phyloP scores from a whole-genome alignment of 768 basidiomycete genomes.

The Kwoniella mangroviensis region DNA sequence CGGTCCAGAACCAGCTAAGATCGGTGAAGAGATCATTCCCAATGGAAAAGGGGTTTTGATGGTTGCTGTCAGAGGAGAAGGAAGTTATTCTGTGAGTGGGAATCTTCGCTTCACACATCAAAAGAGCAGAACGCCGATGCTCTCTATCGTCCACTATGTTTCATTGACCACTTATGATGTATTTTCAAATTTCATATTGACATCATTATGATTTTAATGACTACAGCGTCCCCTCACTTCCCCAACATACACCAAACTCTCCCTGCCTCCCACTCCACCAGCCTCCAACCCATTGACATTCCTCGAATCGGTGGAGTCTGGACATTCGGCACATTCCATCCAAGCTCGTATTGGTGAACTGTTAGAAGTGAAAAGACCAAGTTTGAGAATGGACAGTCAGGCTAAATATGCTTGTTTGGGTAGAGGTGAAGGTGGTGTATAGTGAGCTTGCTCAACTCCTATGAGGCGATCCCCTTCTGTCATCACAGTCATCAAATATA shows the following conservation, averaged over 20 bases:
- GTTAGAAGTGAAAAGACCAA: conserved; percentile 69
- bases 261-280: conserved; percentile 59
- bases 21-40: conserved; percentile 60
- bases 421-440: conserved; percentile 74
- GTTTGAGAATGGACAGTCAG: conserved; percentile 91
- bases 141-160: not conserved
- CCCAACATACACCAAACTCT: conserved; percentile 63
- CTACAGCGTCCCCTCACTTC: conserved; percentile 65
- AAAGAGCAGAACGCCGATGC: not conserved
- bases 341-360: conserved; percentile 72
- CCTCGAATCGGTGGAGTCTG: conserved; percentile 90
- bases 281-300: conserved; percentile 64
- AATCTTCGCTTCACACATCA: not conserved
- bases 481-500: too few relatives aligned
- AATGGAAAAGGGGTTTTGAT: conserved; percentile 75
- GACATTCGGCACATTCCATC: conserved; percentile 87
- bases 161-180: too few relatives aligned
- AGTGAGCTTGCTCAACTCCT: conserved; percentile 39
- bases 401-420: conserved; percentile 90
- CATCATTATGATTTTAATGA: not conserved
- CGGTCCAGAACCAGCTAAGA: conserved; percentile 63
- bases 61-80: conserved; percentile 82
- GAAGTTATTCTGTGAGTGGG: conserved; percentile 59
- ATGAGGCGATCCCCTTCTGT: too few relatives aligned
- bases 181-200: too few relatives aligned